phyloP scores from a whole-genome alignment of 2,329 filamentous ascomycete genomes.

The Colletotrichum sp. region DNA sequence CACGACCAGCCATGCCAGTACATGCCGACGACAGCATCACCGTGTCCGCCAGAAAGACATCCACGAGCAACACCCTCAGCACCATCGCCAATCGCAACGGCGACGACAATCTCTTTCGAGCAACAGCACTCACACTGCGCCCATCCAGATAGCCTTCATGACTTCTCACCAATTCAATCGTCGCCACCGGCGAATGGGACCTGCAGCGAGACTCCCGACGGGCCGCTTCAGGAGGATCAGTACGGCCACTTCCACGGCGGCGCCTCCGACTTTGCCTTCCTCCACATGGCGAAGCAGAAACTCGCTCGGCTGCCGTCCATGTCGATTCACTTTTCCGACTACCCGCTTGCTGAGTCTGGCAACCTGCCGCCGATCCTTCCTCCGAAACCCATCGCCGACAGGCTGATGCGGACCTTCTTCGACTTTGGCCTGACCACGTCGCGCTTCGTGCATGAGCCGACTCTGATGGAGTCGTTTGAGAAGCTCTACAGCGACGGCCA shows the following conservation, averaged over 20 bases:
- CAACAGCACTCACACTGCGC: not conserved
- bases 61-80: not conserved
- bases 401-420: not conserved
- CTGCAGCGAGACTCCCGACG: not conserved
- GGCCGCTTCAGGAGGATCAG: not conserved
- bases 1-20: not conserved
- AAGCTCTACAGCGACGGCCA: not conserved
- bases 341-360: not conserved
- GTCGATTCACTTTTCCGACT: not conserved
- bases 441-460: not conserved
- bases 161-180: not conserved
- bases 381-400: not conserved
- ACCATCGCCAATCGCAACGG: not conserved
- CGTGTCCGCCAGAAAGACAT: not conserved
- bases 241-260: not conserved
- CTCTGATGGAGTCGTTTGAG: not conserved
- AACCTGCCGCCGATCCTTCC: not conserved
- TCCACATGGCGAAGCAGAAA: not conserved
- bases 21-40: not conserved
- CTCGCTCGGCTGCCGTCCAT: not conserved
- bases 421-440: not conserved
- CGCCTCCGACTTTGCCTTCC: not conserved
- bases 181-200: not conserved
- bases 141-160: not conserved
- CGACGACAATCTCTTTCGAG: not conserved